phyloP scores from a whole-genome alignment of 2,329 filamentous ascomycete species.

The Pyrenochaeta sp. region DNA sequence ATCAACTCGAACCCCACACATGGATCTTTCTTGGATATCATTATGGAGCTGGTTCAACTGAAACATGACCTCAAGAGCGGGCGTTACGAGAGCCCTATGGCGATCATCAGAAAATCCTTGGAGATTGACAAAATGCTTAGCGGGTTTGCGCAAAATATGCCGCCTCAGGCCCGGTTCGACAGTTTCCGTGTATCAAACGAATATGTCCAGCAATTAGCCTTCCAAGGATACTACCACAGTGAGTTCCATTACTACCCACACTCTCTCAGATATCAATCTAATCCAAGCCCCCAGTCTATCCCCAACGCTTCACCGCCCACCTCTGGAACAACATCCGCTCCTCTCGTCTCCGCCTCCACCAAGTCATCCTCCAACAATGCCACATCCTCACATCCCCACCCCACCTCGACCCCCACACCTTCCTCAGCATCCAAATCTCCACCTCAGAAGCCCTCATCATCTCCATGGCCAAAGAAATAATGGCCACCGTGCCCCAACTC shows the following conservation, averaged over 20 bases:
- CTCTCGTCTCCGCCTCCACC: conserved; percentile 31
- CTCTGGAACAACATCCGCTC: conserved; percentile 36
- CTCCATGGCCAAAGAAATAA: conserved; percentile 26
- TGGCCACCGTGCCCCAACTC: conserved; percentile 34
- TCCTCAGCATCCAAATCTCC: conserved; percentile 9
- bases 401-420: not conserved
- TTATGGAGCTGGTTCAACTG: conserved; percentile 25
- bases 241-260: no score
- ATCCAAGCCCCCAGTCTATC: conserved; percentile 15
- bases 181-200: conserved; percentile 9
- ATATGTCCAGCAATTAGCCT: conserved; percentile 16
- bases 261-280: no score
- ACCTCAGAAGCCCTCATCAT: conserved; percentile 18
- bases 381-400: not conserved
- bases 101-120: conserved; percentile 18
- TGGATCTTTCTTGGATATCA: conserved; percentile 24
- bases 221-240: conserved; percentile 31
- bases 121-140: conserved; percentile 21
- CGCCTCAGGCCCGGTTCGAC: conserved; percentile 15
- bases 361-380: conserved; percentile 28
- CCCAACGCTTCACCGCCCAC: conserved; percentile 27
- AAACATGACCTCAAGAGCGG: conserved; percentile 13
- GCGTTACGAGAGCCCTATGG: conserved; percentile 1
- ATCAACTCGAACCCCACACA: conserved; percentile 14
- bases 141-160: conserved; percentile 23